Percentiles rank a stretch among this genome's conserved stretches.
phyloP scores from a whole-genome alignment of 2,329 filamentous ascomycete species.

The Tolypocladium endophyticum region DNA sequence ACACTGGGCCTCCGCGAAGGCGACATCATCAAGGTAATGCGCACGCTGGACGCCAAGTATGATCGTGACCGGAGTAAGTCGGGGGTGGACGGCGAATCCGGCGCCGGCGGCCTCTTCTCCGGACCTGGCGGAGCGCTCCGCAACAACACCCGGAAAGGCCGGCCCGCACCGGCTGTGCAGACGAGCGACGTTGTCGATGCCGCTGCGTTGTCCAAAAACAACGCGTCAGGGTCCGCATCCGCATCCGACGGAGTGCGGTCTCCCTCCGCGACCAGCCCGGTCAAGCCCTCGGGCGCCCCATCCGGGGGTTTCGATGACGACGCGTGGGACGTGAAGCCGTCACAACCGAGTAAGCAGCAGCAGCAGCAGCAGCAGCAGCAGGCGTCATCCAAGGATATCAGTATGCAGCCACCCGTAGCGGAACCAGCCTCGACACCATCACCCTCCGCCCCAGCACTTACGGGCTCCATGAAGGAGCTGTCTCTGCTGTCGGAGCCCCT shows the following conservation, averaged over 20 bases:
- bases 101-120: slow-evolving; percentile 66
- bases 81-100: slow-evolving; percentile 49
- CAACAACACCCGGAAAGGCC: slow-evolving; percentile 90
- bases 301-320: slow-evolving; percentile 79
- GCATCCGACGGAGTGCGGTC: slow-evolving; percentile 11
- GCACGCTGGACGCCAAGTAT: slow-evolving; percentile 72
- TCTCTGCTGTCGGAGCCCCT: slow-evolving; percentile 43
- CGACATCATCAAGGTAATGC: slow-evolving; percentile 93
- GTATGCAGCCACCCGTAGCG: slow-evolving; percentile 15
- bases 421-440: slow-evolving; percentile 6
- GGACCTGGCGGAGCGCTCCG: slow-evolving; percentile 82
- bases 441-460: slow-evolving; percentile 10
- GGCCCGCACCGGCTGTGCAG: slow-evolving; percentile 77
- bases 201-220: slow-evolving; percentile 66
- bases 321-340: slow-evolving; percentile 85
- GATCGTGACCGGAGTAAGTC: slow-evolving; percentile 46
- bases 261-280: slow-evolving; percentile 10
- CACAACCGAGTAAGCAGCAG: slow-evolving; percentile 45
- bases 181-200: slow-evolving; percentile 79
- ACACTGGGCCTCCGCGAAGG: slow-evolving; percentile 91
- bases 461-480: slow-evolving; percentile 52
- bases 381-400: slow-evolving; percentile 7
- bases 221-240: slow-evolving; percentile 15
- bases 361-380: slow-evolving; percentile 41
- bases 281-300: slow-evolving; percentile 17